These are phyloP conservation scores for Lachnellula subtilissima DNA, from an alignment of 2,329 filamentous ascomycete species.

Conservation along the genomic window DNA sequence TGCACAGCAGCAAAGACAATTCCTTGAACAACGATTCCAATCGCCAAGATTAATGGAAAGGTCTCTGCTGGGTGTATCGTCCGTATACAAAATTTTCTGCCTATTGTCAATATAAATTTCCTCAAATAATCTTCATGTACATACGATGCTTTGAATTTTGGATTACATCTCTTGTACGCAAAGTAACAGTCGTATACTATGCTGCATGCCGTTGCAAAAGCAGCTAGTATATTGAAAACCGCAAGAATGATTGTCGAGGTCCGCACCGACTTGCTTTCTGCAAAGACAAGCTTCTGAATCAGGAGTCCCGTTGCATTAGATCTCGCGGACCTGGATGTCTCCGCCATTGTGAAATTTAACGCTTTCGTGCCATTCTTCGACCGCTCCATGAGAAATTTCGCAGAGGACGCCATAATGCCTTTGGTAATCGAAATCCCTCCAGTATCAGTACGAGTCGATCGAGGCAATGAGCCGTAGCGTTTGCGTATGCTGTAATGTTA, in stretches of 20 bases:
- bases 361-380: conserved; percentile 11
- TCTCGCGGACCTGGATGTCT: not conserved
- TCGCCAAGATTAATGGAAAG: conserved; percentile 52
- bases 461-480: conserved; percentile 29
- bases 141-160: conserved; percentile 38
- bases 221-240: conserved; percentile 55
- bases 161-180: conserved; percentile 30
- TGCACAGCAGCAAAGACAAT: conserved; percentile 54
- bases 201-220: conserved; percentile 50
- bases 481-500: conserved; percentile 26
- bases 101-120: conserved; percentile 12
- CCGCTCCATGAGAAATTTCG: conserved; percentile 23
- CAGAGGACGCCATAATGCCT: conserved; percentile 20
- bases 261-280: conserved; percentile 48
- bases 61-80: conserved; percentile 33
- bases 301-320: conserved; percentile 16
- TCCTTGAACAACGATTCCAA: conserved; percentile 54
- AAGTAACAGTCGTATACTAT: conserved; percentile 49
- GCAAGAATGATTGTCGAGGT: conserved; percentile 59
- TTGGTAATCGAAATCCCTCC: conserved; percentile 14
- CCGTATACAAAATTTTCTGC: conserved; percentile 31
- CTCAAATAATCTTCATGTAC: conserved; percentile 35
- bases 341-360: conserved; percentile 8
- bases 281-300: conserved; percentile 30
- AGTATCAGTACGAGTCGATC: conserved; percentile 9